phyloP scores from a whole-genome alignment of 2,329 filamentous ascomycete genomes.

The Fonsecaea nubica region DNA sequence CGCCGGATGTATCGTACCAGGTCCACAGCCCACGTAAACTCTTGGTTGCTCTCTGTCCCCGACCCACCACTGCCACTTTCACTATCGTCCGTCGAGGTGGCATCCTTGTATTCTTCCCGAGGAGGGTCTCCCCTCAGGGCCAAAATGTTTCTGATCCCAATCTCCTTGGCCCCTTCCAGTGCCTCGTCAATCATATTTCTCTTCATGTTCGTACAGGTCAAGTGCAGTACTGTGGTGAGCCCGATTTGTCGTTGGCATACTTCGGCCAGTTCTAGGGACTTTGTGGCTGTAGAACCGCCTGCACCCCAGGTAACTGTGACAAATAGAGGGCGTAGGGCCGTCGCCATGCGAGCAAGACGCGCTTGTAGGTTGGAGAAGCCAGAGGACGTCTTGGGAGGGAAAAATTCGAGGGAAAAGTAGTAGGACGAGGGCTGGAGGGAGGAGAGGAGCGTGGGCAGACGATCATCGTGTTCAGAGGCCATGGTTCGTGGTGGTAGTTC shows the following conservation, averaged over 20 bases:
- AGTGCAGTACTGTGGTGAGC: slow-evolving; percentile 90
- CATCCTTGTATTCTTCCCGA: slow-evolving; percentile 80
- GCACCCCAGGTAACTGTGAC: slow-evolving; percentile 98
- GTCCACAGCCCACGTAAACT: slow-evolving; percentile 88
- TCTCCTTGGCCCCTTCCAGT: slow-evolving; percentile 83
- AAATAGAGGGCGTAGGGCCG: slow-evolving; percentile 87
- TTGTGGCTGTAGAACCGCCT: slow-evolving; percentile 86
- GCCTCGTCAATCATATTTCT: slow-evolving; percentile 83
- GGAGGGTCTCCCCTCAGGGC: slow-evolving; percentile 92
- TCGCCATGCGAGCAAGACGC: slow-evolving; percentile 92
- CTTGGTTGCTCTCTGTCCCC: slow-evolving; percentile 61
- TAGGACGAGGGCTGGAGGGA: slow-evolving; percentile 76
- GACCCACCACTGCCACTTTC: slow-evolving; percentile 41
- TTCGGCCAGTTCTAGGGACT: slow-evolving; percentile 92
- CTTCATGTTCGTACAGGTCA: slow-evolving; percentile 99
- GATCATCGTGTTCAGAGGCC: slow-evolving; percentile 35
- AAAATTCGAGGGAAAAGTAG: slow-evolving; percentile 99
- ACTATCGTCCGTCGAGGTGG: slow-evolving; percentile 55
- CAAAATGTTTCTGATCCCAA: slow-evolving; percentile 93
- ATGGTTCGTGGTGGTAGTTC: slow-evolving; percentile 17
- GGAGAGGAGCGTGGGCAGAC: slow-evolving; percentile 38
- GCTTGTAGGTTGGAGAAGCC: slow-evolving; percentile 92
- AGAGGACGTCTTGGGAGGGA: slow-evolving; percentile 96
- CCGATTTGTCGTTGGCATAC: slow-evolving; percentile 91
- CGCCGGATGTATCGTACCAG: slow-evolving; percentile 86